Evolutionary conservation across 2,329 filamentous ascomycete genomes (phyloP), one percentile per base, ranked within the genome.

Genomic region (Cercospora sp.): DNA sequence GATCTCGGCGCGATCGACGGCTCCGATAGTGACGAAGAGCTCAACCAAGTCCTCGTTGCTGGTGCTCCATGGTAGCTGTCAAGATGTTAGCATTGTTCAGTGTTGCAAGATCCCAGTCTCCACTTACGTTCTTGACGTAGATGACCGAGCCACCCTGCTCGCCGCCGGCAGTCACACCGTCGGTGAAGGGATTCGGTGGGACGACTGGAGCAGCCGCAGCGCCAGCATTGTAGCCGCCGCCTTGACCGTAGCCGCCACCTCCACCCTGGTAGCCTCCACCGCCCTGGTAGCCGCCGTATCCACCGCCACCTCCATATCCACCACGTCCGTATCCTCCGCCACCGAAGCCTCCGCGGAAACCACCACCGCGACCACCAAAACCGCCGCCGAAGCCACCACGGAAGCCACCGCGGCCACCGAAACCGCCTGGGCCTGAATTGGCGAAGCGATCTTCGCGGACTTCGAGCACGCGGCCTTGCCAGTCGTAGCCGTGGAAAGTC

Each of bases 401-500:
- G 51, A 79, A 77, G 57, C 79, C 77, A 31, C 76, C 73, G 23
- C 71, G 67, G 26, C 79, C 79, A 53, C 79, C 80, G 23, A 79
- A 80, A 45, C 79, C 45, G 18, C n/a, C 79, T 60, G 79, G 77
- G 31, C 77, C 79, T 68, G 84, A 80, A 68, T 88, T 89, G 68
- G 95, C 95, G 78, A 94, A 99, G 67, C 95, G 91, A 78, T 99
- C 95, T 81, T 98, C 94, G 70, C 95, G 93, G 71, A 99, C 95
- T 80, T 99, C 95, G 61, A 99, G 88, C 63, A 90, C 84, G 67
- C 95, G 91, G 10, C 95, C 95, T 80, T 98, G 94, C 95, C 95
- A 99, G 72, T 99, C 95, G 79, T 97, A 98, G 67, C 95, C 95
- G 78, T 98, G 97, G 85, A 98, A 99, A 74, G 97, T 94, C 77